phyloP scores from a whole-genome alignment of 23 red algal genomes.

The Gracilariopsis chorda region DNA sequence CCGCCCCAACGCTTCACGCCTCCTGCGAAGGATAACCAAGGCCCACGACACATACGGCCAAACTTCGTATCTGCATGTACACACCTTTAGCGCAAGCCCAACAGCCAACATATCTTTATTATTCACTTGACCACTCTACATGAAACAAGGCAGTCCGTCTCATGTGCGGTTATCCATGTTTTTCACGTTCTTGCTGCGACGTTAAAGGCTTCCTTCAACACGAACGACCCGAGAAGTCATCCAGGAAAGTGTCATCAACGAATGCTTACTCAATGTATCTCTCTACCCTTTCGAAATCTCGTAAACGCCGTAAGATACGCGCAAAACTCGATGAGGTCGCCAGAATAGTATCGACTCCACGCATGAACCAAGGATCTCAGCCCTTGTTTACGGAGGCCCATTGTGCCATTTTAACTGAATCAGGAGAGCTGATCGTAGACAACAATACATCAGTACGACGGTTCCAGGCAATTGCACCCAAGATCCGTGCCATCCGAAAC shows the following conservation, averaged over 20 bases:
- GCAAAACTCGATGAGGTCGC: slow-evolving; percentile 58
- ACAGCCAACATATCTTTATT: too few relatives aligned
- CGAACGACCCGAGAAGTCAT: too few relatives aligned
- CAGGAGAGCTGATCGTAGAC: slow-evolving; percentile 37
- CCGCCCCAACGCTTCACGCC: too few relatives aligned
- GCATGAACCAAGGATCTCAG: slow-evolving; percentile 9
- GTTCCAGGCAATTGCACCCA: slow-evolving; percentile 42
- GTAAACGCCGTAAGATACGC: slow-evolving; percentile 55
- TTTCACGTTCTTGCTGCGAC: too few relatives aligned
- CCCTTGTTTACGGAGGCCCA: slow-evolving; percentile 35
- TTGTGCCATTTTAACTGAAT: slow-evolving; percentile 40
- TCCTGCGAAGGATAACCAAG: too few relatives aligned
- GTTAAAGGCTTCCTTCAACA: too few relatives aligned
- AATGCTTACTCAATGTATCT: slow-evolving; percentile 17
- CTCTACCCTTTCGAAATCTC: slow-evolving; percentile 43
- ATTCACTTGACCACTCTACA: too few relatives aligned
- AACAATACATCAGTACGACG: slow-evolving; percentile 18
- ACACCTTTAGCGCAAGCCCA: too few relatives aligned
- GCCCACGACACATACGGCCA: too few relatives aligned
- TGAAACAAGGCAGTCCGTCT: too few relatives aligned
- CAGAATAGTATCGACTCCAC: neutral
- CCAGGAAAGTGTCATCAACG: neutral
- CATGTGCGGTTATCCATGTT: too few relatives aligned
- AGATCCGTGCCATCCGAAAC: slow-evolving; percentile 37
- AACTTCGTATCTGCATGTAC: too few relatives aligned